Evolutionary conservation across 75 land plant genomes (phyloP), one percentile per base, ranked within the genome.

Genomic region (Picea glauca): DNA sequence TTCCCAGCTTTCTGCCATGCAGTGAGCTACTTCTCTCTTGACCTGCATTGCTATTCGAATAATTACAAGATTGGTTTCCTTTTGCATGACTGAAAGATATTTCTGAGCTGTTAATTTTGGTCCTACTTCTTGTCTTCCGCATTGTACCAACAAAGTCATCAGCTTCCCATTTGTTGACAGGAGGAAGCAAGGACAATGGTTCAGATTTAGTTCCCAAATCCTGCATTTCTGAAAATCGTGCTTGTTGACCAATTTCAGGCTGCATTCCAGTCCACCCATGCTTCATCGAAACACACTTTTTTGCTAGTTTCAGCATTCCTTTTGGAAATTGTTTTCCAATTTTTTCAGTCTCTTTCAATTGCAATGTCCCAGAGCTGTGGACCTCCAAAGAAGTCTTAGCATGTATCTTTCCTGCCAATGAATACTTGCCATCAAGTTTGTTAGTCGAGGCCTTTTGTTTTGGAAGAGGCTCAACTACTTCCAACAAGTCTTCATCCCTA

Each of bases 241-340:
- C 40, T 33, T 6, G n/a, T 8, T 38, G 72, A 68, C 33, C 72
- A 38, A 20, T 68, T 68, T 68, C 72, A 68, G 17, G 72, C 6
- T 18, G 50, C 50, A 38, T 20, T 68, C 40, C n/a, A 68, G 72
- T 38, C 50, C 58, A 13, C 14, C 83, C 79, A 72, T 76, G 81
- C 64, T 59, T 64, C 14, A 72, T 38, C 77, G 75, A 32, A 13
- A 21, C 3, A 23, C 80, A 82, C 56, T 81, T 70, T 20, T 84
- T 77, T 60, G 83, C 81, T 54, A 89, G 31, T 78, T 86, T 91
- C 80, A 85, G 67, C 20, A 84, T 79, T 61, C 92, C 96, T 78
- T 87, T 88, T 4, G 87, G 83, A 38, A 87, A 82, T 56, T 67
- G 77, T 63, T 89, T 88, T 32, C 76, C 81, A 57, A 76, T 73